Evolutionary conservation across 2,329 filamentous ascomycete species (phyloP), one percentile per base, ranked within the genome.

Genomic region (Verticillium isaacii): DNA sequence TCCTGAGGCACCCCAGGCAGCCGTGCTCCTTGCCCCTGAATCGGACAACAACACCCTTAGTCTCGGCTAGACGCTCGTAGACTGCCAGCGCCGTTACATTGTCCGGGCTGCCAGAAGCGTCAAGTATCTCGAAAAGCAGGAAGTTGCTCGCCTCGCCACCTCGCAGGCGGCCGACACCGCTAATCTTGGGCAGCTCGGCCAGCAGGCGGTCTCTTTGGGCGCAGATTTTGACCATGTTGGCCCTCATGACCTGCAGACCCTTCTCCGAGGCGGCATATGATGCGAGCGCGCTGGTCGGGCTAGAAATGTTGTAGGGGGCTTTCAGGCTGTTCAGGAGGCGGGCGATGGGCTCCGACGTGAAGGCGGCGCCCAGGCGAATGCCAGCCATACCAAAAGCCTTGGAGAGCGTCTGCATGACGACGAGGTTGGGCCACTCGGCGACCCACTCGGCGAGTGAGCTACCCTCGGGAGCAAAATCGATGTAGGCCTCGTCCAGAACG

Each of bases 381-480:
- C 94, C 95, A 4, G 95, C 95, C 71, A 99, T 85, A 32, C 95
- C 95, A 72, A 99, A 99, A 0, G 93, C 95, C 76, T 99, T 99
- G 70, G 91, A 96, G n/a, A 98, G 83, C 1, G 95, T 99, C 81
- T 99, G 95, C 91, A 98, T 92, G 62, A 99, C 93, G 19, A 97
- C 93, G 32, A 99, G 82, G 75, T 99, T 99, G 58, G 94, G 93
- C 86, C 91, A 96, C 71, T 97, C 93, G 39, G 85, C 82, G 1
- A 96, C 93, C 89, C 92, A 96, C 76, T 96, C 91, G 32, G 95
- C 94, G 32, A 98, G 83, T 67, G 91, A 96, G 52, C 91, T 83
- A 32, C 85, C 88, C 17, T 76, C 87, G 6, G 88, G 87, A 7
- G 93, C 89, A 72, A 98, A 99, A 77, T 99, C 95, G 69, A 99